Conservation (phyloP, 2,329 filamentous ascomycete genomes). For the Aspergillus carbonarius region DNA sequence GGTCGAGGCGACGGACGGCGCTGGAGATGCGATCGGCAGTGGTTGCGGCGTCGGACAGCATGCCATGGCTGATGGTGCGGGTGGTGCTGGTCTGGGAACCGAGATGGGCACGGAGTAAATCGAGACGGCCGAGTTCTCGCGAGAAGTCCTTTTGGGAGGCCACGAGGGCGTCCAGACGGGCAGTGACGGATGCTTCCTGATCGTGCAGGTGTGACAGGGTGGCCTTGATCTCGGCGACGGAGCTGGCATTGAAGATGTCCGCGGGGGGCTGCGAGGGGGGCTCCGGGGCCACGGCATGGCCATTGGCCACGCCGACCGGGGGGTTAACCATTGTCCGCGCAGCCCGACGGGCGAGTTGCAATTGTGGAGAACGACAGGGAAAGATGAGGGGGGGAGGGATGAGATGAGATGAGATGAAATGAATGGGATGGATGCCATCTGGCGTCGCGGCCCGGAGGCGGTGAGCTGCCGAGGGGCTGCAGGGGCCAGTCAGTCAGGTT, state of each 20-base stretch:
- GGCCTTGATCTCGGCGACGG: conserved; percentile 74
- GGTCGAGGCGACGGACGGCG: conserved; percentile 82
- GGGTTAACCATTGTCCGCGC: conserved; percentile 22
- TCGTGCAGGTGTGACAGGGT: conserved; percentile 72
- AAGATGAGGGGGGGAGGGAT: background rate
- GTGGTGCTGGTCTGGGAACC: conserved; percentile 83
- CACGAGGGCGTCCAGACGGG: conserved; percentile 72
- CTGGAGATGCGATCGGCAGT: conserved; percentile 83
- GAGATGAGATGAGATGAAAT: background rate
- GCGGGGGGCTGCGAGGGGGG: conserved; percentile 16
- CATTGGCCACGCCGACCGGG: conserved; percentile 24
- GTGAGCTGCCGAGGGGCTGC: background rate
- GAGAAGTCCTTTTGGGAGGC: conserved; percentile 82
- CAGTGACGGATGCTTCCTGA: conserved; percentile 72
- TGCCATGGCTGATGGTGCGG: conserved; percentile 80
- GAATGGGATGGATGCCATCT: background rate
- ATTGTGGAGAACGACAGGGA: background rate
- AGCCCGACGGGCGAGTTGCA: background rate
- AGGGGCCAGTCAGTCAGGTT: too few relatives aligned
- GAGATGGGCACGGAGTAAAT: conserved; percentile 83
- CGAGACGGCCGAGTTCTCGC: conserved; percentile 81
- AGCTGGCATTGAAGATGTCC: conserved; percentile 67
- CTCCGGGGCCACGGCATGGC: conserved; percentile 18
- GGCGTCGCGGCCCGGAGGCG: background rate
- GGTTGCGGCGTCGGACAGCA: conserved; percentile 81